These are phyloP conservation scores for Cladosporium sp. DNA, from an alignment of 2,329 filamentous ascomycete genomes.

Conservation along the genomic window DNA sequence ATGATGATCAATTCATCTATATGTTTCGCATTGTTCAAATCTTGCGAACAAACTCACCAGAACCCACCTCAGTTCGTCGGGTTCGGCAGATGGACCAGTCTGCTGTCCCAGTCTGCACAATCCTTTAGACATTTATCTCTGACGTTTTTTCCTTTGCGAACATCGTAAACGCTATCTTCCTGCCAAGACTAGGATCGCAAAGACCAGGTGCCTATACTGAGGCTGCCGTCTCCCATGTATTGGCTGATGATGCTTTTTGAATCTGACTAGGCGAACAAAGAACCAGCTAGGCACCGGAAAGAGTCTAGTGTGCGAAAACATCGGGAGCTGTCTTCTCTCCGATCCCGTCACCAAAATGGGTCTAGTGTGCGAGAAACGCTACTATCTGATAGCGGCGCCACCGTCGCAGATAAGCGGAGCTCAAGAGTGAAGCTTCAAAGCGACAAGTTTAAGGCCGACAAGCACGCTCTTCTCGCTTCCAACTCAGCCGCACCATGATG, in stretches of 20 bases:
- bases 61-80: not conserved
- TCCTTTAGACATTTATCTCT: slow-evolving; percentile 23
- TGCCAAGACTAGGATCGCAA: slow-evolving; percentile 25
- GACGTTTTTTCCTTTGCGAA: slow-evolving; percentile 19
- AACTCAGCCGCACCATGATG: no score
- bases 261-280: slow-evolving; percentile 30
- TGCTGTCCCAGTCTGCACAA: slow-evolving; percentile 29
- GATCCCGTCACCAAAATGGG: no score
- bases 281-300: no score
- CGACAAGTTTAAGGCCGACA: no score
- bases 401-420: no score
- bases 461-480: no score
- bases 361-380: no score
- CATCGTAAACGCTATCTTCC: slow-evolving; percentile 20
- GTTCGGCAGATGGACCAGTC: slow-evolving; percentile 16
- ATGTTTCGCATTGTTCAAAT: not conserved
- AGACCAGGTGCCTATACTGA: slow-evolving; percentile 27
- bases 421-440: no score
- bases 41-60: not conserved
- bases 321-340: no score
- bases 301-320: no score
- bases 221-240: slow-evolving; percentile 31
- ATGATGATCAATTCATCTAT: not conserved
- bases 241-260: slow-evolving; percentile 26
- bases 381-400: no score